Conservation (phyloP, 805 yeast genomes). For the Candida ascalaphidarum region DNA sequence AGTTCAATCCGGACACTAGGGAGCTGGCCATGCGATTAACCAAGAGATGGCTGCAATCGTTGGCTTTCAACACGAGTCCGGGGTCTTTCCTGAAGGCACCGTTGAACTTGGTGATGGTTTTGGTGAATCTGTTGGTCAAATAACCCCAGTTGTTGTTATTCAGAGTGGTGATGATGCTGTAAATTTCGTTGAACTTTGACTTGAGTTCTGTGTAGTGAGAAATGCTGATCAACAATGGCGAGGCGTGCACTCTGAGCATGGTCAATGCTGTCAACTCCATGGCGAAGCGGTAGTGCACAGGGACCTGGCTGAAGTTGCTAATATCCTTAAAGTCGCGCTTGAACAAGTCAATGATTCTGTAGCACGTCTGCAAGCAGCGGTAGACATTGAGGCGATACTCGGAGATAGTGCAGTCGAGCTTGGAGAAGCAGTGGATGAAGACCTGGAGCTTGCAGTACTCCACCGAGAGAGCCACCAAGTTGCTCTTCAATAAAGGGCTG, state of each 20-base stretch:
- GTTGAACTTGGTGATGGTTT: conserved; percentile 17
- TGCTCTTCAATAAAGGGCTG: conserved; percentile 8
- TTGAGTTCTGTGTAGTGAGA: conserved; percentile 18
- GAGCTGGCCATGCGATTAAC: conserved; percentile 25
- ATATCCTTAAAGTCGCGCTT: conserved; percentile 10
- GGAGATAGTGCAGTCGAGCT: conserved; percentile 9
- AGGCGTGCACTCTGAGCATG: conserved; percentile 21
- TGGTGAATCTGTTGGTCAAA: conserved; percentile 12
- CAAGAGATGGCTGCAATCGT: conserved; percentile 9
- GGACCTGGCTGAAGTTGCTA: conserved; percentile 20
- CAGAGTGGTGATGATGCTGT: conserved; percentile 7
- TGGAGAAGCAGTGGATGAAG: conserved; percentile 24
- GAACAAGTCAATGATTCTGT: conserved; percentile 16
- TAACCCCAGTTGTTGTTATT: conserved; percentile 13
- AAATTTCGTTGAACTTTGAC: conserved; percentile 12
- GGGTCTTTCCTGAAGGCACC: conserved; percentile 7
- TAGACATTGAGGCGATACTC: conserved; percentile 21
- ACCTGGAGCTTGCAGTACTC: conserved; percentile 31
- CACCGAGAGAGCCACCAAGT: conserved; percentile 21
- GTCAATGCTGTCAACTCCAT: conserved; percentile 23
- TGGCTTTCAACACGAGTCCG: conserved; percentile 7
- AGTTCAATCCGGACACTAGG: conserved; percentile 25
- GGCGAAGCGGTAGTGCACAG: conserved; percentile 32
- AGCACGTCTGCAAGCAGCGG: conserved; percentile 21
- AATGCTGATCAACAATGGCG: conserved; percentile 18